Evolutionary conservation across 1,284 basidiomycete species (phyloP), one percentile per base, ranked within the genome.

Genomic region (Trichosporon coremiiforme): DNA sequence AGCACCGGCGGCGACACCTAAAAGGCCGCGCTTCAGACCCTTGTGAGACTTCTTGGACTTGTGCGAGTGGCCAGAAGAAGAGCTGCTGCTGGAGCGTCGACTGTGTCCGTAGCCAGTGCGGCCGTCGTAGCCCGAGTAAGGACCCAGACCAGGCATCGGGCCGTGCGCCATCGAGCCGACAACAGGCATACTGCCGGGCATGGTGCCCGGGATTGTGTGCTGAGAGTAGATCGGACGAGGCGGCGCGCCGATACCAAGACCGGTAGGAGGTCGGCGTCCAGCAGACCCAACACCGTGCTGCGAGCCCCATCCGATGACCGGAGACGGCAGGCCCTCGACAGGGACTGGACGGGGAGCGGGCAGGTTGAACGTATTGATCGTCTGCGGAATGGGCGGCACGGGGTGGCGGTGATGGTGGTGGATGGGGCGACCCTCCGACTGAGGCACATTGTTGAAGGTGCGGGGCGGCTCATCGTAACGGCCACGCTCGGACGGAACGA

Each of bases 281-380:
- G 20, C 20, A 10, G 50, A 53, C 15, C 29, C 8, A 6, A 5
- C 29, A 29, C 57, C 57, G 4, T 62, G 57, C 31, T 62, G 57
- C 33, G 57, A 62, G 12, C 57, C 57, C 57, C 57, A 62, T 17
- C 57, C 57, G 57, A 62, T 62, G 31, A 62, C 57, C 17, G 57
- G 57, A 15, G 57, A 62, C 31, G 57, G 57, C 7, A 62, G 57
- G 31, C 57, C 57, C 15, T 62, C 57, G 29, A 62, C 57, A 33
- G 57, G 57, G 7, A 33, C 57, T 6, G 57, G 57, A 33, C 57
- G 57, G 31, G 57, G 57, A 62, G 57, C 29, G 9, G 57, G 57
- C 15, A 62, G 57, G 22, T 62, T 62, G 57, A 62, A 62, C 31
- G 57, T 62, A 31, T 62, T 62, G 57, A 62, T 62, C 57, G 57